phyloP scores from a whole-genome alignment of 73 alveolate genomes.

The Paramecium sexaurelia region DNA sequence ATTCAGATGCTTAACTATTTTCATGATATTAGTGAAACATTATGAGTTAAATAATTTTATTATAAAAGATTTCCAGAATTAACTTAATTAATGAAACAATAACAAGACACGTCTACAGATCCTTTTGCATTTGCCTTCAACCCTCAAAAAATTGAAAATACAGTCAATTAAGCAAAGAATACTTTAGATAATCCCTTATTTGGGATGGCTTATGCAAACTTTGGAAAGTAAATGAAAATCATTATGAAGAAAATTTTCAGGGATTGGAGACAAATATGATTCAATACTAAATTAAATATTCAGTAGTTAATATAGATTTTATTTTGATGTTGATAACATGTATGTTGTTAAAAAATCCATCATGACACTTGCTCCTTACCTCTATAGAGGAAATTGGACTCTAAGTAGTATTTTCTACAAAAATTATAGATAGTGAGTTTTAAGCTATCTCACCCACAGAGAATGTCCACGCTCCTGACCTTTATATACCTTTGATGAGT shows the following conservation, averaged over 20 bases:
- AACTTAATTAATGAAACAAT: background rate
- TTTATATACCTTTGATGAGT: slow-evolving; percentile 63
- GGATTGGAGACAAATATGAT: slow-evolving; percentile 48
- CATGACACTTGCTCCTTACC: slow-evolving; percentile 26
- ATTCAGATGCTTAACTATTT: slow-evolving; percentile 21
- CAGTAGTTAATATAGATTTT: slow-evolving; percentile 49
- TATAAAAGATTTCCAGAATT: slow-evolving; percentile 12
- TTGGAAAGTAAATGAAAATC: slow-evolving; percentile 46
- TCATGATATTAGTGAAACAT: background rate
- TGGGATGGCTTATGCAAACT: background rate
- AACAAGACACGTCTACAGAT: slow-evolving; percentile 30
- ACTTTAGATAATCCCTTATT: slow-evolving; percentile 43
- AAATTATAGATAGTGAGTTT: background rate
- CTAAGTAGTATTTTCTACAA: background rate
- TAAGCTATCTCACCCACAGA: slow-evolving; percentile 65
- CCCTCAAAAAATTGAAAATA: slow-evolving; percentile 2
- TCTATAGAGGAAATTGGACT: slow-evolving; percentile 50
- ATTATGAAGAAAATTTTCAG: background rate
- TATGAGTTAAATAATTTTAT: background rate
- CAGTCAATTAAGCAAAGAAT: background rate
- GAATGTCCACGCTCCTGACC: slow-evolving; percentile 68
- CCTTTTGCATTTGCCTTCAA: slow-evolving; percentile 47
- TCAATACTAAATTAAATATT: slow-evolving; percentile 1
- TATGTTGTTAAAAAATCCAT: background rate
- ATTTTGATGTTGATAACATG: slow-evolving; percentile 47